phyloP scores from a whole-genome alignment of 768 basidiomycete genomes.

The Macrolepiota dolichaula region DNA sequence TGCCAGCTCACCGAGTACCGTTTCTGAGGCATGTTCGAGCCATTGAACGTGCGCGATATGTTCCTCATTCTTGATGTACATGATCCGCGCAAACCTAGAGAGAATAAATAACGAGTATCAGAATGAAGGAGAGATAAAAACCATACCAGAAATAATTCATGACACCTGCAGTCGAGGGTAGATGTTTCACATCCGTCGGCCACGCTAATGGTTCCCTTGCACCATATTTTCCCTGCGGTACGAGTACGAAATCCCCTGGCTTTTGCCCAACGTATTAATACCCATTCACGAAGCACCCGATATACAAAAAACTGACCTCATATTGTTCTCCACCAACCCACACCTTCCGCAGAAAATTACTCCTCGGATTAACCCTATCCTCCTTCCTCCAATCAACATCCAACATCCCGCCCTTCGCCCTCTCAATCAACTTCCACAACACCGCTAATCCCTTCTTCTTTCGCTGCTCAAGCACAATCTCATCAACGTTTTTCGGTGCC shows the following conservation, averaged over 20 bases:
- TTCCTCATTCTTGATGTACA: slow-evolving; percentile 43
- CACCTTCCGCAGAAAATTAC: slow-evolving; percentile 35
- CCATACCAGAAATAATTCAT: slow-evolving; percentile 64
- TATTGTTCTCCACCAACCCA: slow-evolving; percentile 42
- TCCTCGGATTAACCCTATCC: slow-evolving; percentile 29
- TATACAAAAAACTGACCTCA: slow-evolving; percentile 25
- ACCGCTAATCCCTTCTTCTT: slow-evolving; percentile 20
- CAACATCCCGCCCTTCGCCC: slow-evolving; percentile 21
- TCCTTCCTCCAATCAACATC: slow-evolving; percentile 25
- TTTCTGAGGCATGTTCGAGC: slow-evolving; percentile 68
- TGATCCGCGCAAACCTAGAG: slow-evolving; percentile 65
- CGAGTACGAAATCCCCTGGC: slow-evolving; percentile 62
- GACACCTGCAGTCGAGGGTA: slow-evolving; percentile 37
- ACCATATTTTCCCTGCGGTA: slow-evolving; percentile 29
- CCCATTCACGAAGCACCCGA: slow-evolving; percentile 1
- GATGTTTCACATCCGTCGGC: slow-evolving; percentile 22
- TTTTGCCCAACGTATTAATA: slow-evolving; percentile 20
- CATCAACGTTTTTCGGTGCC: slow-evolving; percentile 27
- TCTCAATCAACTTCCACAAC: slow-evolving; percentile 26
- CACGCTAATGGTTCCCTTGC: slow-evolving; percentile 29
- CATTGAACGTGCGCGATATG: slow-evolving; percentile 64
- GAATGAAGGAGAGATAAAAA: background rate
- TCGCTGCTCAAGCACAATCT: slow-evolving; percentile 22
- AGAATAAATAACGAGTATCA: background rate
- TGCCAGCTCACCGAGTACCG: slow-evolving; percentile 56